Conservation (phyloP, 805 yeast species). For the Myxozyma sirexii region DNA sequence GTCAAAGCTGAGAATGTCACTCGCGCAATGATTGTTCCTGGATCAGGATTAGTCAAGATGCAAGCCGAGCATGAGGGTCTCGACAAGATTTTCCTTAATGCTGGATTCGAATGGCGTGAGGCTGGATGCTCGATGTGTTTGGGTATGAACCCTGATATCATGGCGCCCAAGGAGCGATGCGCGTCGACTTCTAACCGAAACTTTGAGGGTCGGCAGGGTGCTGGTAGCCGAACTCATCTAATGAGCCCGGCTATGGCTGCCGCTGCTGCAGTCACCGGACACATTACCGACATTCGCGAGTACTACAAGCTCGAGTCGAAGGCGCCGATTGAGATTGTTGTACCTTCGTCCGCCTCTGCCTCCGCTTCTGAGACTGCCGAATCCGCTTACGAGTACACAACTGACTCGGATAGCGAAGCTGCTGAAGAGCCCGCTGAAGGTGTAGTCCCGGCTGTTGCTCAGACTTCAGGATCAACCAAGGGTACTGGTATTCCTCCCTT, state of each 20-base stretch:
- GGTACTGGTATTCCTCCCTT: conserved; percentile 74
- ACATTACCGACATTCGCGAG: conserved; percentile 86
- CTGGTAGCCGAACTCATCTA: conserved; percentile 89
- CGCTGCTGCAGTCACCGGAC: conserved; percentile 93
- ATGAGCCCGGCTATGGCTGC: conserved; percentile 99
- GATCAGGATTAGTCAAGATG: conserved; percentile 90
- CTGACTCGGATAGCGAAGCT: conserved; percentile 64
- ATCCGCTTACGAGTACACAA: conserved; percentile 45
- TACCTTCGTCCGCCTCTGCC: conserved; percentile 42
- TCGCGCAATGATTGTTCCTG: conserved; percentile 91
- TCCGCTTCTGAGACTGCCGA: conserved; percentile 44
- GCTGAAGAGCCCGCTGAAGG: conserved; percentile 48
- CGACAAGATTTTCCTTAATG: conserved; percentile 83
- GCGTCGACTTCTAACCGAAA: conserved; percentile 99
- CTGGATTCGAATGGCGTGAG: conserved; percentile 99
- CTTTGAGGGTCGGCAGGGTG: conserved; percentile 99
- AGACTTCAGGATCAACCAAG: conserved; percentile 37
- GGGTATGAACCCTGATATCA: conserved; percentile 98
- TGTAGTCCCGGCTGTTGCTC: conserved; percentile 35
- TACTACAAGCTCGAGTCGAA: conserved; percentile 60
- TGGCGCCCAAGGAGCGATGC: conserved; percentile 94
- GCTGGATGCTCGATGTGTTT: conserved; percentile 99
- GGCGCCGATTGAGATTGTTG: conserved; percentile 56
- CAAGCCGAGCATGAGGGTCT: conserved; percentile 96
- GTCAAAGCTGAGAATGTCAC: conserved; percentile 80